Base-by-base conservation (phyloP, 257 asterid species). In the Solanum gracilifrons region DNA sequence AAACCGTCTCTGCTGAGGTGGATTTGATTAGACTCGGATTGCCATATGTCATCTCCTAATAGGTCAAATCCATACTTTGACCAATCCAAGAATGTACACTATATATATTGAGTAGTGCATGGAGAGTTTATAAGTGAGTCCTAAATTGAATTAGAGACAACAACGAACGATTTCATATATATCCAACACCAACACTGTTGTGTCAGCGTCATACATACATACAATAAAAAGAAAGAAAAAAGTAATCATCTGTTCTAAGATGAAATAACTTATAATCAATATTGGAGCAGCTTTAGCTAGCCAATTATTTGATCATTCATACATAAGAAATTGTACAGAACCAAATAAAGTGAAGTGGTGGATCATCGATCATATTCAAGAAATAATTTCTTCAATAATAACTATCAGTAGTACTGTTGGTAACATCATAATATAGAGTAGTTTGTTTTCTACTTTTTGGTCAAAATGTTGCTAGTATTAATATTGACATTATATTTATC, bases 401-500 rank as follows among this genome's bases (percentile, higher is more conserved):
- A 73, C 82, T 73, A 10, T 73, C 46, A 39, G 4, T 25, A 39
- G 4, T 25, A 5, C 13, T 20, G 29, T 35, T n/a, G 36, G 27
- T 73, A 69, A 20, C 37, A 69, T 62, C 7, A 62, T n/a, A n/a
- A 16, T 7, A 41, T 32, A 27, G n/a, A n/a, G n/a, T 11, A 41
- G 36, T 37, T 35, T 58, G 58, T 7, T 55, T 55, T 25, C n/a
- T 32, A 66, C 7, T 79, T 46, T 15, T 35, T 72, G 8, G 82
- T 46, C 35, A 84, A 60, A 33, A 5, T 73, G 69, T 88, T 0
- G 69, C 69, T 88, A 91, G 92, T 85, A 84, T 62, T 55, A 86
- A 89, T 23, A 92, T 93, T 93, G 2, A 88, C 66, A 46, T 93
- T 92, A 12, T 43, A 69, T 87, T 21, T 94, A 91, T 77, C 89